Conservation (phyloP, 306 rosid species). For the Rosa multiflora region DNA sequence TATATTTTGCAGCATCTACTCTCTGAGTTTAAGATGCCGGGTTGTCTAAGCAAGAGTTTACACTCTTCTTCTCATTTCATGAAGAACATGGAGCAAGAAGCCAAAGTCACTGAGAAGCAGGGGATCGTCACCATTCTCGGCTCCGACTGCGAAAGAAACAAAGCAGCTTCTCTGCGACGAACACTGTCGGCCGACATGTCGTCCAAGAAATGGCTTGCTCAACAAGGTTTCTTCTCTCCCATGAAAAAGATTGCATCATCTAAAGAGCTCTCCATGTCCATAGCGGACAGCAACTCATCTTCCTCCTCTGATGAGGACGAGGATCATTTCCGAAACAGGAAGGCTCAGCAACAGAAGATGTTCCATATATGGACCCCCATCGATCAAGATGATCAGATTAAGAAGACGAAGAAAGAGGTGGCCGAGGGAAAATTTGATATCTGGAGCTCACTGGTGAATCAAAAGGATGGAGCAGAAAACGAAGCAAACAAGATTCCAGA, state of each 20-base stretch:
- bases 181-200: slow-evolving; percentile 97
- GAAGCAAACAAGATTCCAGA: slow-evolving; percentile 34
- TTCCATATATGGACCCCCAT: slow-evolving; percentile 52
- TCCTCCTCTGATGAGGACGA: slow-evolving; percentile 28
- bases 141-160: slow-evolving; percentile 35
- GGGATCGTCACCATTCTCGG: slow-evolving; percentile 71
- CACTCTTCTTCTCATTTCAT: slow-evolving; percentile 23
- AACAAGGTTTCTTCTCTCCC: slow-evolving; percentile 44
- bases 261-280: slow-evolving; percentile 31
- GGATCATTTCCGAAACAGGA: slow-evolving; percentile 26
- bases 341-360: slow-evolving; percentile 14
- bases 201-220: slow-evolving; percentile 69
- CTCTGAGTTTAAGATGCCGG: slow-evolving; percentile 32
- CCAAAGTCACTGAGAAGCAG: slow-evolving; percentile 34
- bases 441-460: slow-evolving; percentile 58
- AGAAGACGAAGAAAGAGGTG: slow-evolving; percentile 22
- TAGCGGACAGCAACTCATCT: slow-evolving; percentile 26
- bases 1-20: slow-evolving; percentile 39
- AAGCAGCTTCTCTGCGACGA: slow-evolving; percentile 55
- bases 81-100: slow-evolving; percentile 28
- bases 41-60: slow-evolving; percentile 29
- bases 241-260: slow-evolving; percentile 60
- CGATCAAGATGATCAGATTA: slow-evolving; percentile 21
- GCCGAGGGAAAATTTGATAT: slow-evolving; percentile 33
- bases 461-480: slow-evolving; percentile 37